These are phyloP conservation scores for Serendipita vermifera DNA, from an alignment of 768 basidiomycete species.

Conservation along the genomic window DNA sequence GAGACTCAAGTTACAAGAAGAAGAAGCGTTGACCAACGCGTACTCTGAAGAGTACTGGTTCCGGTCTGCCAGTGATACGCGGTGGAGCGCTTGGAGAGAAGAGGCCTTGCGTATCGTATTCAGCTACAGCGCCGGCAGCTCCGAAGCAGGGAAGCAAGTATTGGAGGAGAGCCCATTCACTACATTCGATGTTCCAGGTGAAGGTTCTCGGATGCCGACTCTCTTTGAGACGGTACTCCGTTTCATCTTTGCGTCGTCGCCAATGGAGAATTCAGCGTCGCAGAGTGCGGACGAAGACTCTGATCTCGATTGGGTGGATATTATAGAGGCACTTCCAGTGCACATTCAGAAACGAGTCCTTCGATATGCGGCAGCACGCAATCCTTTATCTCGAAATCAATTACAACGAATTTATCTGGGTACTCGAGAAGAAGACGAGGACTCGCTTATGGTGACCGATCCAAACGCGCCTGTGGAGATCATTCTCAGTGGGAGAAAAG, in stretches of 20 bases:
- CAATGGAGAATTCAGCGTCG: neutral
- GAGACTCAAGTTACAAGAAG: neutral
- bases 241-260: neutral
- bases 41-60: neutral
- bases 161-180: neutral
- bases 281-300: neutral
- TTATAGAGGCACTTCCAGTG: neutral
- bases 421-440: neutral
- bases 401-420: neutral
- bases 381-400: neutral
- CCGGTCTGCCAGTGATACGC: neutral
- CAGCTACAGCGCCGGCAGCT: neutral
- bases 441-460: neutral
- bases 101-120: neutral
- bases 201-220: neutral
- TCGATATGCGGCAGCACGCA: neutral
- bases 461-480: neutral
- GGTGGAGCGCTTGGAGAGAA: neutral
- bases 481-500: neutral
- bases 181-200: neutral
- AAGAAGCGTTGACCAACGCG: neutral
- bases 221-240: neutral
- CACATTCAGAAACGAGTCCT: neutral
- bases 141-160: neutral
- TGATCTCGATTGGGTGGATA: neutral